phyloP scores from a whole-genome alignment of 208 protist genomes.

The Trypanosoma cruzi region DNA sequence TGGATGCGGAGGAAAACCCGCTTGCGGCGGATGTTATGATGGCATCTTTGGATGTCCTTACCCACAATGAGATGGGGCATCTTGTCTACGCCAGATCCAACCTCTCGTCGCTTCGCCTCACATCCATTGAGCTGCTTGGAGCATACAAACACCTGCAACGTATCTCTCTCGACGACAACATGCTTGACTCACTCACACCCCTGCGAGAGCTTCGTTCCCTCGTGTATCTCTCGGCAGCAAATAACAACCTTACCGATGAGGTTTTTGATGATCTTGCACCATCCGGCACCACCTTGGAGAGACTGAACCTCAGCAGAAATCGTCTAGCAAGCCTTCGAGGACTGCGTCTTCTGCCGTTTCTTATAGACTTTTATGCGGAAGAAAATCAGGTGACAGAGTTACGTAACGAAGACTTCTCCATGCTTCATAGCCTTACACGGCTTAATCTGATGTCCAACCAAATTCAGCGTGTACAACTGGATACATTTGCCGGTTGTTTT shows the following conservation, averaged over 20 bases:
- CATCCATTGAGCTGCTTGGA: slow-evolving; percentile 38
- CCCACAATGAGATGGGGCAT: slow-evolving; percentile 58
- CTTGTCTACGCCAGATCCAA: slow-evolving; percentile 57
- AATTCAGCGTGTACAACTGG: slow-evolving; percentile 39
- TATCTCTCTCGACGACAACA: slow-evolving; percentile 66
- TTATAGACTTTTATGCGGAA: slow-evolving; percentile 53
- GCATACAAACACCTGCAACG: slow-evolving; percentile 68
- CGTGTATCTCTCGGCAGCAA: slow-evolving; percentile 62
- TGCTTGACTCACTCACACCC: slow-evolving; percentile 52
- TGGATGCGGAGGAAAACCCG: slow-evolving; percentile 11
- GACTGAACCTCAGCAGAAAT: slow-evolving; percentile 66
- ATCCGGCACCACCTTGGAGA: slow-evolving; percentile 50
- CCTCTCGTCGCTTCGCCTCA: slow-evolving; percentile 35
- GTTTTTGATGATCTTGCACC: slow-evolving; percentile 49
- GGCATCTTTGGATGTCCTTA: slow-evolving; percentile 42
- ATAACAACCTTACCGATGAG: slow-evolving; percentile 56
- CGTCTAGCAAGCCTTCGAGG: slow-evolving; percentile 50
- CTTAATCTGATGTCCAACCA: slow-evolving; percentile 49
- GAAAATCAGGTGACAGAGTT: slow-evolving; percentile 58
- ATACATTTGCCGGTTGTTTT: slow-evolving; percentile 47
- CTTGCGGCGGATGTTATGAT: slow-evolving; percentile 25
- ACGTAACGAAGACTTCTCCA: slow-evolving; percentile 26
- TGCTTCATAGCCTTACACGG: slow-evolving; percentile 41
- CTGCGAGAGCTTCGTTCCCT: slow-evolving; percentile 47
- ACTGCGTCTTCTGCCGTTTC: slow-evolving; percentile 51